Evolutionary conservation across 2,329 filamentous ascomycete species (phyloP).

Genomic region (Zymoseptoria tritici): DNA sequence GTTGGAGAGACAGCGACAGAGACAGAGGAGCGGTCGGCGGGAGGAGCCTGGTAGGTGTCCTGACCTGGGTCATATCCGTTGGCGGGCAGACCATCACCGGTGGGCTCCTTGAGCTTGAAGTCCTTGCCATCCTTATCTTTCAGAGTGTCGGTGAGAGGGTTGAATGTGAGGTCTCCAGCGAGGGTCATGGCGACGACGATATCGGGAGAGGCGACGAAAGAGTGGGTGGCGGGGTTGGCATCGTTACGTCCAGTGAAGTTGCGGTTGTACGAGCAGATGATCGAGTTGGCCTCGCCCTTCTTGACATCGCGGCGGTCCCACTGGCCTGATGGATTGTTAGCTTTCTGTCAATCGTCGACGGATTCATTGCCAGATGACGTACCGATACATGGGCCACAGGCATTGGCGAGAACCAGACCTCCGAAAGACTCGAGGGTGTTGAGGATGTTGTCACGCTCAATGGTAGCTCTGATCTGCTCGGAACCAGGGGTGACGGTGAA

Average conservation of each 20-base stretch:
- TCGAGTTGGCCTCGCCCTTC: constrained; percentile 94
- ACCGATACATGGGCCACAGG: constrained; percentile 83
- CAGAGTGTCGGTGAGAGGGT: constrained; percentile 79
- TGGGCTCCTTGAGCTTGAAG: constrained; percentile 76
- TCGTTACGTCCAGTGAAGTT: constrained; percentile 99
- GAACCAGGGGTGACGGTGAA: constrained; percentile 96
- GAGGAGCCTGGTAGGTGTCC: constrained; percentile 94
- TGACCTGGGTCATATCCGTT: constrained; percentile 83
- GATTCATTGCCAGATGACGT: constrained; percentile 4
- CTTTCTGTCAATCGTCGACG: constrained; percentile 1
- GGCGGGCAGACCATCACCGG: constrained; percentile 70
- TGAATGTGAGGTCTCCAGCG: constrained; percentile 82
- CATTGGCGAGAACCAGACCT: constrained; percentile 89
- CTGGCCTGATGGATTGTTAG: constrained; percentile 43
- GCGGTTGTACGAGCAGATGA: constrained; percentile 98
- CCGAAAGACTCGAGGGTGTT: constrained; percentile 95
- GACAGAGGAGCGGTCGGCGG: constrained; percentile 65
- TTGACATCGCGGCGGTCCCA: constrained; percentile 91
- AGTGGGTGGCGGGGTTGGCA: constrained; percentile 88
- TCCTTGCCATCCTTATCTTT: constrained; percentile 96
- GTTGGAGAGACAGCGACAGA: constrained; percentile 75
- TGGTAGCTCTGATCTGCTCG: constrained; percentile 93
- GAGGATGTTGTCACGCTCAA: constrained; percentile 55
- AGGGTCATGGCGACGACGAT: constrained; percentile 80
- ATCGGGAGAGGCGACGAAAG: constrained; percentile 86